Evolutionary conservation across 495 filamentous ascomycete genomes (phyloP).

Genomic region (Terfezia claveryi): DNA sequence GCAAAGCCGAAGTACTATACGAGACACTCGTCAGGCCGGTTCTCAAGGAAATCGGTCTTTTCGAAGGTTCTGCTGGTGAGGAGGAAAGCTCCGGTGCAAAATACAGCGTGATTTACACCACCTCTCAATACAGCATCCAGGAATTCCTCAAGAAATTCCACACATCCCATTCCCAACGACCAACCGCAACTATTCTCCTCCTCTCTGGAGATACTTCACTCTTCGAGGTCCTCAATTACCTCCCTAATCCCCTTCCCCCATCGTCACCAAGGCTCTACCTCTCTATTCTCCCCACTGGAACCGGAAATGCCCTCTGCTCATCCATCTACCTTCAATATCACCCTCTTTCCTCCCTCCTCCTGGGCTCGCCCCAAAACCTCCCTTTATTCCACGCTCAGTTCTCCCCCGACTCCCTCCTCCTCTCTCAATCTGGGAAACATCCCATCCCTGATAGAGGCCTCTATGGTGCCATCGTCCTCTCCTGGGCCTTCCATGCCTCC

Average conservation of each 20-base stretch:
- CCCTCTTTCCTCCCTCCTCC: slow-evolving; percentile 35
- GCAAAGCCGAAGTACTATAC: too few species aligned
- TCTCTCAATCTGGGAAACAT: slow-evolving; percentile 3
- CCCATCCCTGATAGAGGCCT: slow-evolving; percentile 19
- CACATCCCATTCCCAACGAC: background rate
- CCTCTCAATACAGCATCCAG: background rate
- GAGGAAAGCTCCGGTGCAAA: too few species aligned
- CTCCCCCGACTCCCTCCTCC: slow-evolving; percentile 27
- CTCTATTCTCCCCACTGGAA: slow-evolving; percentile 44
- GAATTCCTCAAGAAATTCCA: background rate
- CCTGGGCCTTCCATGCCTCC: slow-evolving; percentile 70
- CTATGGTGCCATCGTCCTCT: slow-evolving; percentile 61
- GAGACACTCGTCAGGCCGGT: too few species aligned
- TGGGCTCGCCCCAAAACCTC: slow-evolving; percentile 25
- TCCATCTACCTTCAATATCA: slow-evolving; percentile 31
- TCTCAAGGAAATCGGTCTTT: too few species aligned
- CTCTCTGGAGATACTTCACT: slow-evolving; percentile 75
- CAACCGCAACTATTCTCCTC: slow-evolving; percentile 40
- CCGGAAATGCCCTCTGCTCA: slow-evolving; percentile 70
- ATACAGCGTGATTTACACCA: background rate
- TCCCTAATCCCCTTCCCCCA: slow-evolving; percentile 16
- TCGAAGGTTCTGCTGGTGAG: too few species aligned
- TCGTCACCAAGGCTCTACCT: slow-evolving; percentile 37
- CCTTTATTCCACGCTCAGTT: slow-evolving; percentile 41
- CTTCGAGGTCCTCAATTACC: slow-evolving; percentile 50